Conservation (phyloP, 768 basidiomycete species). For the Phanerodontia chrysosporium region DNA sequence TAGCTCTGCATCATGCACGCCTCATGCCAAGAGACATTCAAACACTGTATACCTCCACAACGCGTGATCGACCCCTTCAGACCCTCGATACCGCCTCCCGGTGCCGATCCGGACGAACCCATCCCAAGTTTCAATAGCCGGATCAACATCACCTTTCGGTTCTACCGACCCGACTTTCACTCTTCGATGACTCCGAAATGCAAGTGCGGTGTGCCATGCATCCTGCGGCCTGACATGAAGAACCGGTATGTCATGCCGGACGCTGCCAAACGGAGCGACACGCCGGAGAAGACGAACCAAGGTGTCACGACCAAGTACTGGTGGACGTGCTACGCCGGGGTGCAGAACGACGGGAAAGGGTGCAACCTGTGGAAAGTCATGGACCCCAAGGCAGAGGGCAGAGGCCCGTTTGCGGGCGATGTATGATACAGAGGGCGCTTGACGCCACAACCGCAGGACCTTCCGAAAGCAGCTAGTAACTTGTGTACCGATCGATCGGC, state of each 20-base stretch:
- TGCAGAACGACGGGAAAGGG: constrained; percentile 81
- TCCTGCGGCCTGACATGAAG: constrained; percentile 78
- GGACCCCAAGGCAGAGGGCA: constrained; percentile 63
- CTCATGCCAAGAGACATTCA: constrained; percentile 76
- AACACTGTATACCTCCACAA: constrained; percentile 76
- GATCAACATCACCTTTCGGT: constrained; percentile 85
- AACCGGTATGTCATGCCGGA: constrained; percentile 35
- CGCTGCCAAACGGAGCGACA: neutral
- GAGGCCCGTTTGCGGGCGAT: constrained; percentile 43
- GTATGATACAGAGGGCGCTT: neutral
- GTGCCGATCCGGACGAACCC: constrained; percentile 5
- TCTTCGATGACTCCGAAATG: constrained; percentile 65
- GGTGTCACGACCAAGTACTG: constrained; percentile 55
- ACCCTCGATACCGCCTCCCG: constrained; percentile 36
- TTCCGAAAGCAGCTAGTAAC: neutral
- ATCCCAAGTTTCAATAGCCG: constrained; percentile 56
- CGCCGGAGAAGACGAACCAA: constrained; percentile 4
- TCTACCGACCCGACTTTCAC: constrained; percentile 79
- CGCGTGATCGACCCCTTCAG: constrained; percentile 65
- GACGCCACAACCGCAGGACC: neutral
- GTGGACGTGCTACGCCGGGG: constrained; percentile 80
- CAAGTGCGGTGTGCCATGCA: constrained; percentile 66
- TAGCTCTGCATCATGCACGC: constrained; percentile 88
- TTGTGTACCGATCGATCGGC: constrained; percentile 1
- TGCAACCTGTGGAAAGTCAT: constrained; percentile 73